Conservation (phyloP, 441 rosid species). For the Gossypium laxum region DNA sequence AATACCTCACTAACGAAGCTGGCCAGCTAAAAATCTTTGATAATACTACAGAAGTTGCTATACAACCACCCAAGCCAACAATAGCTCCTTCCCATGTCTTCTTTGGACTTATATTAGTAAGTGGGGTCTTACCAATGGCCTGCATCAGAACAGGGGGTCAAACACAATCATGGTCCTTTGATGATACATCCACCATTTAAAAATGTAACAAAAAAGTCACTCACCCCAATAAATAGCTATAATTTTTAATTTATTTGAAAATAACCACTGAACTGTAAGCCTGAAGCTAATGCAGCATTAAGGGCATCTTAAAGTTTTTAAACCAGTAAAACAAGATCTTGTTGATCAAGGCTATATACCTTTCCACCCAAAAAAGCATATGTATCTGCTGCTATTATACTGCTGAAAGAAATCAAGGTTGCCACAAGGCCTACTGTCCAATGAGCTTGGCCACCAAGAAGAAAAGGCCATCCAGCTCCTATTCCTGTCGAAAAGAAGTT, state of each 20-base stretch:
- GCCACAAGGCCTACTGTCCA: conserved; percentile 99
- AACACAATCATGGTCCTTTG: background rate
- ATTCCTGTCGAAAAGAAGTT: conserved; percentile 38
- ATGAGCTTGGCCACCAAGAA: conserved; percentile 84
- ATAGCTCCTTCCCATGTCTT: conserved; percentile 96
- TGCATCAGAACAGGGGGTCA: conserved; percentile 24
- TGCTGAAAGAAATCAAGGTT: conserved; percentile 63
- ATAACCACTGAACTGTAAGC: background rate
- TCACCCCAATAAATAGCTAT: background rate
- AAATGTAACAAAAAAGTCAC: background rate
- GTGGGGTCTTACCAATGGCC: conserved; percentile 80
- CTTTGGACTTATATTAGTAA: conserved; percentile 70
- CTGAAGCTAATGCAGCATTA: background rate
- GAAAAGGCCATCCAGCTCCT: conserved; percentile 65
- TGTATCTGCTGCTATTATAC: conserved; percentile 83
- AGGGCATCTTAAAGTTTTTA: background rate
- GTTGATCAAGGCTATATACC: conserved; percentile 35
- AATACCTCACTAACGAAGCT: conserved; percentile 58
- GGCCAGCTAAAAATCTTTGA: conserved; percentile 71
- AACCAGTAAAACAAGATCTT: background rate
- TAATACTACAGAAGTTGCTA: conserved; percentile 46
- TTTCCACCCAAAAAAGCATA: conserved; percentile 89
- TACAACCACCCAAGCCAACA: conserved; percentile 68
- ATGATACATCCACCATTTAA: background rate
- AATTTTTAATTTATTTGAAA: background rate